Evolutionary conservation across 176 grass and related monocot species (phyloP).

Genomic region (Ampelocalamus luodianensis): DNA sequence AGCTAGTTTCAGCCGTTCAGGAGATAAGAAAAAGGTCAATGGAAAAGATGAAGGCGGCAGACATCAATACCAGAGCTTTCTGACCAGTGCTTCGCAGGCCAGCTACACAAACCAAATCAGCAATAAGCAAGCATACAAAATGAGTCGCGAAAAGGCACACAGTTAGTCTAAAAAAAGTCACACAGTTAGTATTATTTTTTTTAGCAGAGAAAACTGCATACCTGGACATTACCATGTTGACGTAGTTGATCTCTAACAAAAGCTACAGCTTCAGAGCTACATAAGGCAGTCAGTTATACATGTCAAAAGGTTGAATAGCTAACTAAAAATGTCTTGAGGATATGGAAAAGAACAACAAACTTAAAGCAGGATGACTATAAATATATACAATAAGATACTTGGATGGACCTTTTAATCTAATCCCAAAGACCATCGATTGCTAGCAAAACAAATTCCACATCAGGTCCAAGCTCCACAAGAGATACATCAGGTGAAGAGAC

Average conservation of each 20-base stretch:
- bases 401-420: conserved; percentile 70
- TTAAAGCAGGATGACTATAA: not conserved
- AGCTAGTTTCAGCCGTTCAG: too few species aligned
- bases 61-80: too few species aligned
- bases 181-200: too few species aligned
- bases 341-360: not conserved
- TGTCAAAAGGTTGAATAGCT: conserved; percentile 32
- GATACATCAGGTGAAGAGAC: too few species aligned
- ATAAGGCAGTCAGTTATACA: conserved; percentile 46
- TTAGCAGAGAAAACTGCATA: conserved; percentile 23
- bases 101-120: too few species aligned
- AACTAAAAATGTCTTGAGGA: conserved; percentile 17
- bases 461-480: conserved; percentile 71
- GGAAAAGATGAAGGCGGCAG: too few species aligned
- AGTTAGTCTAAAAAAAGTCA: not conserved
- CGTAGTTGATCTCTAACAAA: conserved; percentile 87
- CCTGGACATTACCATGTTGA: conserved; percentile 90
- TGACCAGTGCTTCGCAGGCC: too few species aligned
- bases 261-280: conserved; percentile 69
- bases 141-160: not conserved
- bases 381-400: not conserved
- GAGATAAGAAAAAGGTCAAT: too few species aligned
- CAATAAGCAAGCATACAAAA: too few species aligned
- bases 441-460: conserved; percentile 79
- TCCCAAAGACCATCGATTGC: conserved; percentile 93